Conservation (phyloP, 1,139 yeast genomes). For the Pichia sp. region DNA sequence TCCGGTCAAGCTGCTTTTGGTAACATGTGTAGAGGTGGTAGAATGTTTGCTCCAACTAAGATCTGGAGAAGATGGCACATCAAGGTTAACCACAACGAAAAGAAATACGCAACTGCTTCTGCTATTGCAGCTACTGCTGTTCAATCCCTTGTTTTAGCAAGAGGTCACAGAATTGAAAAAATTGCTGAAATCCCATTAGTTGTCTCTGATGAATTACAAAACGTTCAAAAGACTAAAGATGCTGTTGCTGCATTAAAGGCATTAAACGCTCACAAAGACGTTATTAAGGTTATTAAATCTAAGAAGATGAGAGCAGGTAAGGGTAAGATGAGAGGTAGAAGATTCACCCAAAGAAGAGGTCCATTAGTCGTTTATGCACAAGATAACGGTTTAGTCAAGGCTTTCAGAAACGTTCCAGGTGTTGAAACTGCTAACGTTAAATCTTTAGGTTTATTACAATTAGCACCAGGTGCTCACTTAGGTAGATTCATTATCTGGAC, state of each 20-base stretch:
- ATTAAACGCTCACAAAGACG: conserved; percentile 98
- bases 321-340: conserved; percentile 99
- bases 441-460: conserved; percentile 93
- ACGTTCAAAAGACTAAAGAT: conserved; percentile 94
- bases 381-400: conserved; percentile 97
- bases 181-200: conserved; percentile 98
- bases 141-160: conserved; percentile 96
- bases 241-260: conserved; percentile 98
- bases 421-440: conserved; percentile 94
- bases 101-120: conserved; percentile 99
- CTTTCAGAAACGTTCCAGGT: conserved; percentile 99
- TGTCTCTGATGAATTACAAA: conserved; percentile 89
- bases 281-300: conserved; percentile 96
- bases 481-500: conserved; percentile 99
- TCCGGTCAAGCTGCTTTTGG: conserved; percentile 99
- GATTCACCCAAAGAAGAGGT: conserved; percentile 99
- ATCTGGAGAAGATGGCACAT: conserved; percentile 99
- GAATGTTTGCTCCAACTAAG: conserved; percentile 99
- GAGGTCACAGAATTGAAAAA: conserved; percentile 99
- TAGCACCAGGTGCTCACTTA: conserved; percentile 99
- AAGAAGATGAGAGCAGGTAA: conserved; percentile 99
- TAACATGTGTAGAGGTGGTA: conserved; percentile 99
- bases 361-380: conserved; percentile 97
- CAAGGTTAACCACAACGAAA: conserved; percentile 99
- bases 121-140: conserved; percentile 99